Conservation (phyloP, 2,329 filamentous ascomycete genomes). For the Emmonsiellopsis sp. region DNA sequence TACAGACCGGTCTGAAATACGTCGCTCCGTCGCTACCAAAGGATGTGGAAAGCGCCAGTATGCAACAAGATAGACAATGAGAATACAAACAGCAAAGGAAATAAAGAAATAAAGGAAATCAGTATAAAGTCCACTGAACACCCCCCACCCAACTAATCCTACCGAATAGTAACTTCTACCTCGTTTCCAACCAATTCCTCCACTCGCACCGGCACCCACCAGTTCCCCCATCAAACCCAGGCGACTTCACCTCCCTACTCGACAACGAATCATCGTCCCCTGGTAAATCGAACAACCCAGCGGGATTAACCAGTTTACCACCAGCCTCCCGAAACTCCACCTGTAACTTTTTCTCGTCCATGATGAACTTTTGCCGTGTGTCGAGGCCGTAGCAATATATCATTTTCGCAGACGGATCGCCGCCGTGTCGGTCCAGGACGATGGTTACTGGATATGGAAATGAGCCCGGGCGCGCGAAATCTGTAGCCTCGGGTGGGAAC, state of each 20-base stretch:
- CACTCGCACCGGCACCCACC: constrained; percentile 53
- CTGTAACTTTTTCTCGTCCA: constrained; percentile 38
- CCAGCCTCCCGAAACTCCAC: constrained; percentile 44
- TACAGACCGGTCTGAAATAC: too few species aligned
- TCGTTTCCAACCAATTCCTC: constrained; percentile 40
- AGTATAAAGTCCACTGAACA: too few species aligned
- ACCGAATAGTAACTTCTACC: neutral
- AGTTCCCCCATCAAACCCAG: constrained; percentile 45
- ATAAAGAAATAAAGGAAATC: neutral
- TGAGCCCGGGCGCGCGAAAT: constrained; percentile 44
- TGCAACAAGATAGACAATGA: neutral
- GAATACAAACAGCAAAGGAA: neutral
- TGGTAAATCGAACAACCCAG: constrained; percentile 33
- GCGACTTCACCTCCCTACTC: constrained; percentile 15
- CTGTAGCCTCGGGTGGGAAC: constrained; percentile 28
- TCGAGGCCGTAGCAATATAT: constrained; percentile 53
- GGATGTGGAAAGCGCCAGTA: neutral
- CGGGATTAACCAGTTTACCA: constrained; percentile 43
- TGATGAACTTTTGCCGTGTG: constrained; percentile 33
- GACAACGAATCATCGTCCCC: constrained; percentile 7
- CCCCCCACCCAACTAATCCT: too few species aligned
- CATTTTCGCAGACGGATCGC: constrained; percentile 43
- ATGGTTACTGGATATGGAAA: constrained; percentile 55
- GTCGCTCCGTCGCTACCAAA: too few species aligned
- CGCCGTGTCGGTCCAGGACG: constrained; percentile 52